Evolutionary conservation across 140 eudicot genomes (phyloP), one percentile per base, ranked within the genome.

Genomic region (Senecio squalidus): DNA sequence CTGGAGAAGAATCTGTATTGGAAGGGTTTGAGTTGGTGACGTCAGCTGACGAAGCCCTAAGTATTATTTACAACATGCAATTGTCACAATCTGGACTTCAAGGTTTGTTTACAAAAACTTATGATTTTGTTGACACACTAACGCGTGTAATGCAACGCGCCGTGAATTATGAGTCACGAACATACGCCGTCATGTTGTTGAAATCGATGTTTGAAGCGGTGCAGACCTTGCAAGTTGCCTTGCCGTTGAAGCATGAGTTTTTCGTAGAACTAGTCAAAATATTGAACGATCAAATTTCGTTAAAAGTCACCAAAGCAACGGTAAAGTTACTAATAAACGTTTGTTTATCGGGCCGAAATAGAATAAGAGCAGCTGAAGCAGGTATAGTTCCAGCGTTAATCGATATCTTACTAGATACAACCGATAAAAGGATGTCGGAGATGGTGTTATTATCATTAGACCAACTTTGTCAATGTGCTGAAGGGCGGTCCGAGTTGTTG

Each of bases 381-480:
- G 89, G 73, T 0, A 64, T 67, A 6, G 86, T 81, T 11, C 59
- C 70, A 1, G 62, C 77, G 0, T 50, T 85, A 5, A 44, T 81
- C 2, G 86, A 81, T 4, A 69, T 72, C 9, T 60, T 85, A 11
- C 66, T 85, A 1, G 81, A 85, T 56, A 34, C 74, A 0, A 27
- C 67, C 0, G 94, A 81, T 9, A 81, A 67, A 51, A 47, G 84
- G 58, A 26, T 62, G 2, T 39, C 48, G 13, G 94, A 84, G 50
- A 80, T 77, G 94, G 47, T 64, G 21, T 39, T 84, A 5, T 54
- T 73, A 31, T 68, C 67, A 8, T 21, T 84, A 31, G 88, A 84
- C 20, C 72, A 15, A 16, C 71, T 84, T 8, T 77, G 88, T 31
- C 84, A 81, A n/a, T 80, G 94, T 22, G 88, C 94, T 0, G 88